These are phyloP conservation scores for Aureobasidium pullulans DNA, from an alignment of 2,329 filamentous ascomycete species.

Conservation along the genomic window DNA sequence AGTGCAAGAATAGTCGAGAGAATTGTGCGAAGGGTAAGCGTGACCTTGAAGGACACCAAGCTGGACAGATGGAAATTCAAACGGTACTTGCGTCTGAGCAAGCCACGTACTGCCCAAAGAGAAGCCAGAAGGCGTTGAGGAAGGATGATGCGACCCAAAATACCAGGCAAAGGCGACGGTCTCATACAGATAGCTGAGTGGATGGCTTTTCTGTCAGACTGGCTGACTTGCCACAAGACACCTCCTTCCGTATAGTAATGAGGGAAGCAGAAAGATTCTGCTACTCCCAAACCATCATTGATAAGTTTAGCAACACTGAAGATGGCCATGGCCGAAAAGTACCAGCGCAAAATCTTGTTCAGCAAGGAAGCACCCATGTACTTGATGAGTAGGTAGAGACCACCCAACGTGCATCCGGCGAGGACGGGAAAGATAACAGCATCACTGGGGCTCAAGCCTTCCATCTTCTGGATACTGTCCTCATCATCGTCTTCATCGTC, in stretches of 20 bases:
- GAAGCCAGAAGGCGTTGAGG: slow-evolving; percentile 29
- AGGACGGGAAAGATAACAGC: slow-evolving; percentile 78
- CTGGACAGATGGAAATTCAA: slow-evolving; percentile 42
- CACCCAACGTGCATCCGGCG: slow-evolving; percentile 63
- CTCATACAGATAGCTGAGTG: slow-evolving; percentile 18
- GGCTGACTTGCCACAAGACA: slow-evolving; percentile 38
- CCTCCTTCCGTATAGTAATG: slow-evolving; percentile 53
- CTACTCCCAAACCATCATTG: slow-evolving; percentile 61
- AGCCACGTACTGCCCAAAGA: slow-evolving; percentile 42
- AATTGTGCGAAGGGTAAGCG: slow-evolving; percentile 47
- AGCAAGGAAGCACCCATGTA: slow-evolving; percentile 76
- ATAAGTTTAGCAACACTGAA: slow-evolving; percentile 67
- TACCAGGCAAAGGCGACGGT: slow-evolving; percentile 46
- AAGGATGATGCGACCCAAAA: slow-evolving; percentile 42
- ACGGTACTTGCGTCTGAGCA: slow-evolving; percentile 44
- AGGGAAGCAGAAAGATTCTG: slow-evolving; percentile 65
- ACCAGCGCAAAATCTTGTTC: slow-evolving; percentile 74
- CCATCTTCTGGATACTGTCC: slow-evolving; percentile 51
- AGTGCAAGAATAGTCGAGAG: slow-evolving; percentile 50
- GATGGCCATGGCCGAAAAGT: slow-evolving; percentile 75
- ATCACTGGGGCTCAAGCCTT: slow-evolving; percentile 66
- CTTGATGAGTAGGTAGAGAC: slow-evolving; percentile 82
- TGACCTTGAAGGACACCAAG: slow-evolving; percentile 39
- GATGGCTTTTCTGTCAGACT: slow-evolving; percentile 7
- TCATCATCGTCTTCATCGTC: slow-evolving; percentile 50